phyloP scores from a whole-genome alignment of 2,329 filamentous ascomycete species.

The Thielaviopsis punctulata region DNA sequence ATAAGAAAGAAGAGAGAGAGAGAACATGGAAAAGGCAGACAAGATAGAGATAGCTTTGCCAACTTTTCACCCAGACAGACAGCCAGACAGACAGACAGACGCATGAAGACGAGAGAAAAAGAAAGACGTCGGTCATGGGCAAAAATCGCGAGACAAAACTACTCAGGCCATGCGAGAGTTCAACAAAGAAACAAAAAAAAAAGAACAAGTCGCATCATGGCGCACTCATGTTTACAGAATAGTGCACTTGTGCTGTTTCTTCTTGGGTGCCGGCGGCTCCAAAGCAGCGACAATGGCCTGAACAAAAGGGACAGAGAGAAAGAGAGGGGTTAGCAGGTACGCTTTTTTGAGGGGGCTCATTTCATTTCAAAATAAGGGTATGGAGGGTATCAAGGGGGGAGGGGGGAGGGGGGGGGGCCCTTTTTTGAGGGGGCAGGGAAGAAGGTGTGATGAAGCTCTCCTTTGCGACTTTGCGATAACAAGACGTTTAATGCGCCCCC shows the following conservation, averaged over 20 bases:
- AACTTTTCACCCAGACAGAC: neutral
- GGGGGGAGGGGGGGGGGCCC: neutral
- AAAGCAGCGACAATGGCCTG: conserved; percentile 91
- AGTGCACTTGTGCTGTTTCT: conserved; percentile 52
- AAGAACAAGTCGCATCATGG: no score
- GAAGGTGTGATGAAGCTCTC: neutral
- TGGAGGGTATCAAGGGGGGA: neutral
- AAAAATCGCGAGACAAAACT: no score
- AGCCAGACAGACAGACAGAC: no score
- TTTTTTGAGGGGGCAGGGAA: neutral
- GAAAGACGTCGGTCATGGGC: neutral
- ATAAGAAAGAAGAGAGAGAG: conserved; percentile 4
- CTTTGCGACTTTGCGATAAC: neutral
- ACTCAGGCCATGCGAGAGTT: neutral
- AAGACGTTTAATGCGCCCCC: neutral
- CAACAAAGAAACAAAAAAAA: no score
- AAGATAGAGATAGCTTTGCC: neutral
- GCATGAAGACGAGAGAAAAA: neutral
- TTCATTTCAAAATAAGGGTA: neutral
- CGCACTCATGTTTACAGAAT: conserved; percentile 36
- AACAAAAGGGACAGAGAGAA: neutral
- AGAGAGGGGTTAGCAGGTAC: neutral
- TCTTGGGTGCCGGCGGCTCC: conserved; percentile 72
- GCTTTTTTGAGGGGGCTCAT: no score
- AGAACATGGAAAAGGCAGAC: conserved; percentile 8